Evolutionary conservation across 1,284 basidiomycete species (phyloP).

Genomic region (Malassezia vespertilionis): DNA sequence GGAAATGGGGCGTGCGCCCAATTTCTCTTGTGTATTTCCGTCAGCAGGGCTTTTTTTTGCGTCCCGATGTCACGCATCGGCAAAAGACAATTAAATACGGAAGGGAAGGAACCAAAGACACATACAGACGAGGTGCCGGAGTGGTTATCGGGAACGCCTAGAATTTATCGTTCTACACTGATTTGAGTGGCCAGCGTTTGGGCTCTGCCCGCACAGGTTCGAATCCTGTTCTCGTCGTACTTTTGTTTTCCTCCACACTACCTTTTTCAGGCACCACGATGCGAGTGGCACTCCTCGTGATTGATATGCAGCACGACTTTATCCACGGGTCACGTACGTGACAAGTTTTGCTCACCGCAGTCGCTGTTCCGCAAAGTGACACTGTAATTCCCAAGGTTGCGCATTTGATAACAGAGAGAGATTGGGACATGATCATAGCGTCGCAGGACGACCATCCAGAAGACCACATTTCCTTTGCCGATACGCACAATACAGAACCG

Average conservation of each 20-base stretch:
- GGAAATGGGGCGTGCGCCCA: no score
- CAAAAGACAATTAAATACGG: no score
- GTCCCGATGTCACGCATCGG: no score
- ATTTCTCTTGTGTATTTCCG: no score
- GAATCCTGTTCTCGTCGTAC: slow-evolving; percentile 21
- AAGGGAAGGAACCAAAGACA: no score
- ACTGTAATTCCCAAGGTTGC: slow-evolving; percentile 3
- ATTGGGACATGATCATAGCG: slow-evolving; percentile 15
- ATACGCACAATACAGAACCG: slow-evolving; percentile 50
- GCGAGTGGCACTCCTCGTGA: slow-evolving; percentile 9
- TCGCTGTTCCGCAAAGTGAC: slow-evolving; percentile 14
- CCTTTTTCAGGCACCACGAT: background rate
- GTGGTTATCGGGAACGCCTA: slow-evolving; percentile 23
- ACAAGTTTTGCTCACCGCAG: slow-evolving; percentile 5
- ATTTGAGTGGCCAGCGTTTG: slow-evolving; percentile 18
- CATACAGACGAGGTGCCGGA: slow-evolving; percentile 13
- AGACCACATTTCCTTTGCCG: slow-evolving; percentile 58
- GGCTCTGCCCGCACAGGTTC: slow-evolving; percentile 22
- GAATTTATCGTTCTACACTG: slow-evolving; percentile 18
- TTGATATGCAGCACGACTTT: slow-evolving; percentile 20
- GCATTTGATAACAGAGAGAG: slow-evolving; percentile 2
- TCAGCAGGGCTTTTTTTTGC: no score
- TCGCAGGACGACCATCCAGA: slow-evolving; percentile 52
- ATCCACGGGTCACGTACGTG: slow-evolving; percentile 18
- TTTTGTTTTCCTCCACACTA: slow-evolving; percentile 4